Percentiles rank a stretch among this genome's conserved stretches.
Evolutionary conservation across 2,329 filamentous ascomycete genomes (phyloP).

Genomic region (Talaromyces verruculosus): DNA sequence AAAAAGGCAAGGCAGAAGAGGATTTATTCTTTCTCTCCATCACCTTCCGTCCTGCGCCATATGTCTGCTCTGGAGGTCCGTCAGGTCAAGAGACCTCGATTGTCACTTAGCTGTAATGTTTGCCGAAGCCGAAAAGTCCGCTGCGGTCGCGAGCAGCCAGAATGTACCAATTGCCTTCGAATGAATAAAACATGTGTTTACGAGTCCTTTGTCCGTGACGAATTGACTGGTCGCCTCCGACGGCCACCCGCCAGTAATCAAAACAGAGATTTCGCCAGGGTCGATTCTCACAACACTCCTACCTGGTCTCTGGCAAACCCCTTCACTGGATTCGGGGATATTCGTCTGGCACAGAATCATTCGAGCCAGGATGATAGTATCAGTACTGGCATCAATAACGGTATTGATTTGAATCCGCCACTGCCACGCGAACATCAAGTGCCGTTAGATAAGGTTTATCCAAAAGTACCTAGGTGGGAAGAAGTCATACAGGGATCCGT

Average conservation of each 20-base stretch:
- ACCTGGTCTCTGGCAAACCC: neutral
- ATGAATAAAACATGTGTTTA: slow-evolving; percentile 23
- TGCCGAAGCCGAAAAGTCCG: slow-evolving; percentile 25
- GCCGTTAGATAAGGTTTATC: neutral
- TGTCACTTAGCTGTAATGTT: slow-evolving; percentile 22
- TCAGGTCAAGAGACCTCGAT: slow-evolving; percentile 22
- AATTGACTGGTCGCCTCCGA: neutral
- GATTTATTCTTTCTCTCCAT: neutral
- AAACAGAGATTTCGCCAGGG: too few relatives aligned
- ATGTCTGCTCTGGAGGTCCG: slow-evolving; percentile 2
- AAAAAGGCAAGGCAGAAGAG: neutral
- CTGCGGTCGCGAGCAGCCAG: slow-evolving; percentile 25
- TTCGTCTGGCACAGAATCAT: neutral
- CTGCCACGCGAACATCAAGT: neutral
- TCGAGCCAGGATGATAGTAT: neutral
- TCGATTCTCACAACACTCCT: neutral
- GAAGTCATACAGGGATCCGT: neutral
- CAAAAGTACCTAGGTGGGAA: neutral
- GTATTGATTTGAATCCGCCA: neutral
- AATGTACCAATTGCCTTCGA: slow-evolving; percentile 23
- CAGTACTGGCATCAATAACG: neutral
- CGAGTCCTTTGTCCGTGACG: neutral
- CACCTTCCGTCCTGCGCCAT: neutral
- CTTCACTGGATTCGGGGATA: neutral
- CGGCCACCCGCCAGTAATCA: neutral